Conservation (phyloP, 2,329 filamentous ascomycete genomes). For the Samsoniella hepiali region DNA sequence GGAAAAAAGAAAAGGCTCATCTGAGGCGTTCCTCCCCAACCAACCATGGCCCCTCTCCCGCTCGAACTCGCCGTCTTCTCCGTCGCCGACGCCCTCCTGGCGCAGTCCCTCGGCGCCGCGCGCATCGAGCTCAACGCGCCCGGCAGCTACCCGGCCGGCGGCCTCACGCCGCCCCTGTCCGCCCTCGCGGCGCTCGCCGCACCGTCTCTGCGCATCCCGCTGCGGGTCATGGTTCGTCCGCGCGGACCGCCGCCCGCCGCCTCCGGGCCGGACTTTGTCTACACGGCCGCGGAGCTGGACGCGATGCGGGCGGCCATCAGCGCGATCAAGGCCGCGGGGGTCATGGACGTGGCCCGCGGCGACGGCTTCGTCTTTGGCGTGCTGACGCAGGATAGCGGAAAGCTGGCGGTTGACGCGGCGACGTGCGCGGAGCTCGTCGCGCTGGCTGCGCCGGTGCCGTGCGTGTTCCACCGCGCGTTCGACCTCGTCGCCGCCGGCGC, state of each 20-base stretch:
- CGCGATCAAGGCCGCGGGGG: slow-evolving; percentile 35
- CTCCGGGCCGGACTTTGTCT: slow-evolving; percentile 44
- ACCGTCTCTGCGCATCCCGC: slow-evolving; percentile 33
- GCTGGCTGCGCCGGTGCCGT: slow-evolving; percentile 40
- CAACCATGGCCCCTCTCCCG: slow-evolving; percentile 21
- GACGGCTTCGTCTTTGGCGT: slow-evolving; percentile 59
- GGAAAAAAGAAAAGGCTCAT: not conserved
- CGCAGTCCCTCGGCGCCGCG: slow-evolving; percentile 42
- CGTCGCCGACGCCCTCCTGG: slow-evolving; percentile 36
- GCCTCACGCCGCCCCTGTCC: slow-evolving; percentile 46
- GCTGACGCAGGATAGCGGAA: slow-evolving; percentile 26
- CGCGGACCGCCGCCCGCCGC: slow-evolving; percentile 26
- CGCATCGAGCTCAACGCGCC: slow-evolving; percentile 54
- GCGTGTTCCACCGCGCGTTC: slow-evolving; percentile 57
- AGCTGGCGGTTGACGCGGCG: slow-evolving; percentile 37
- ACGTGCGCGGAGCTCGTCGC: slow-evolving; percentile 40
- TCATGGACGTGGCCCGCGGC: slow-evolving; percentile 39
- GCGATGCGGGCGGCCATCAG: slow-evolving; percentile 42
- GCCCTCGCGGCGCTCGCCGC: slow-evolving; percentile 36
- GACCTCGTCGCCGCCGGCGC: slow-evolving; percentile 41
- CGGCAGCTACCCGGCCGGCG: slow-evolving; percentile 49
- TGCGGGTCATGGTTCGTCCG: slow-evolving; percentile 56
- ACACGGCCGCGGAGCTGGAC: slow-evolving; percentile 42
- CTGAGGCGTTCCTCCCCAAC: not conserved
- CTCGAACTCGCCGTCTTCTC: slow-evolving; percentile 57